A percentile compares a stretch with the other conserved stretches of the same genome.
Evolutionary conservation across 495 filamentous ascomycete genomes (phyloP).

Genomic region (Apodospora peruviana): DNA sequence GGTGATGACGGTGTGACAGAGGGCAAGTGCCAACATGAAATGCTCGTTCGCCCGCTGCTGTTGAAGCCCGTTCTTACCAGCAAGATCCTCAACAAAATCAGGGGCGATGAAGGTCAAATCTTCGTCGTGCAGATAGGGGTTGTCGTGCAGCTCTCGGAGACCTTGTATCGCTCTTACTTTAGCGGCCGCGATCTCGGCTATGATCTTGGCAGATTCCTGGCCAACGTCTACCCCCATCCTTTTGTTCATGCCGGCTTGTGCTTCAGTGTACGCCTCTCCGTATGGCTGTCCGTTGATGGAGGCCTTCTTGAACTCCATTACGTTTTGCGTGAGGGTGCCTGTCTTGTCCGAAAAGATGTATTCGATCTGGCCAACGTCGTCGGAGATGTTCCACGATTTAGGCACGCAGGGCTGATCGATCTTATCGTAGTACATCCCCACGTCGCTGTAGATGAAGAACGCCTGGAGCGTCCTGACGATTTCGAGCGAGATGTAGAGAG

Average conservation of each 20-base stretch:
- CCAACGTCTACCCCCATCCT: constrained; percentile 82
- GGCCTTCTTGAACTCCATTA: constrained; percentile 99
- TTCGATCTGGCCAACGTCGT: constrained; percentile 97
- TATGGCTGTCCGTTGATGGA: constrained; percentile 92
- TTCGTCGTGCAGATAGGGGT: constrained; percentile 86
- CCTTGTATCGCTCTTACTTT: constrained; percentile 64
- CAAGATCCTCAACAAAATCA: constrained; percentile 76
- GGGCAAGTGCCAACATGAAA: constrained; percentile 92
- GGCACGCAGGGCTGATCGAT: constrained; percentile 92
- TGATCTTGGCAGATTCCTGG: constrained; percentile 64
- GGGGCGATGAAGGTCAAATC: constrained; percentile 89
- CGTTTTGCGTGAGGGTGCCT: constrained; percentile 95
- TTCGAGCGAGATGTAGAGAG: constrained; percentile 95
- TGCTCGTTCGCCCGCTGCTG: constrained; percentile 73
- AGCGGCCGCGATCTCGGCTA: constrained; percentile 73
- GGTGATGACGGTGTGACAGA: constrained; percentile 95
- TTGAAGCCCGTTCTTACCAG: constrained; percentile 66
- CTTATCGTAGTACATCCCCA: constrained; percentile 92
- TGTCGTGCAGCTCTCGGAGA: constrained; percentile 73
- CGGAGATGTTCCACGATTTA: constrained; percentile 98
- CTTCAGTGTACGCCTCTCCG: constrained; percentile 96
- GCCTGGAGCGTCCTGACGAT: constrained; percentile 91
- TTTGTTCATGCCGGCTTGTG: constrained; percentile 90
- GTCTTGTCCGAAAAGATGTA: constrained; percentile 99
- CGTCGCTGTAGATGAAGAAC: constrained; percentile 95